Percentiles rank a stretch among this genome's conserved stretches.
phyloP scores from a whole-genome alignment of 106 monocot species.

The Dendrobium officinale region DNA sequence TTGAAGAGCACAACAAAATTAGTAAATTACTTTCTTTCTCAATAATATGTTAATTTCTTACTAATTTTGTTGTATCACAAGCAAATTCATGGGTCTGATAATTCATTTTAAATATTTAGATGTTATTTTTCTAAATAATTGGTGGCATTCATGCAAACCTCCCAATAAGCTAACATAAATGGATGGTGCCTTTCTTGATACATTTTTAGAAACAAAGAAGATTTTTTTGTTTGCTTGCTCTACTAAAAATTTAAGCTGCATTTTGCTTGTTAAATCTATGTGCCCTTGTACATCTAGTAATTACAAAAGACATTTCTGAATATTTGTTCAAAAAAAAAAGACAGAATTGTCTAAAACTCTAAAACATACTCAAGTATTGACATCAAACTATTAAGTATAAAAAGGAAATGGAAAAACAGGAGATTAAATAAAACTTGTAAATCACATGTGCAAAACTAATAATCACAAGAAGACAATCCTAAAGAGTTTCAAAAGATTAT shows the following conservation, averaged over 20 bases:
- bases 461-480: neutral
- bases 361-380: neutral
- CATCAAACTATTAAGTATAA: neutral
- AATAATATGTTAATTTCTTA: neutral
- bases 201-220: neutral
- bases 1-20: neutral
- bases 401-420: neutral
- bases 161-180: neutral
- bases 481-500: neutral
- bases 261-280: neutral
- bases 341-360: neutral
- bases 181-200: neutral
- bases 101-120: neutral
- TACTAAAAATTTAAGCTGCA: neutral
- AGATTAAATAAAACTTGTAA: neutral
- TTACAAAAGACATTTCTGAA: neutral
- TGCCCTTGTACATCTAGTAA: neutral
- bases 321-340: neutral
- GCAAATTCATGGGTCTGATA: neutral
- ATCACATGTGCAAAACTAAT: neutral
- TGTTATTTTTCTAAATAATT: neutral
- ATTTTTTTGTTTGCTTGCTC: neutral
- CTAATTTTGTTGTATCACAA: neutral
- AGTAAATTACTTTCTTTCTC: neutral
- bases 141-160: neutral